phyloP scores from a whole-genome alignment of 2,329 filamentous ascomycete genomes.

The Colletotrichum paranaense region DNA sequence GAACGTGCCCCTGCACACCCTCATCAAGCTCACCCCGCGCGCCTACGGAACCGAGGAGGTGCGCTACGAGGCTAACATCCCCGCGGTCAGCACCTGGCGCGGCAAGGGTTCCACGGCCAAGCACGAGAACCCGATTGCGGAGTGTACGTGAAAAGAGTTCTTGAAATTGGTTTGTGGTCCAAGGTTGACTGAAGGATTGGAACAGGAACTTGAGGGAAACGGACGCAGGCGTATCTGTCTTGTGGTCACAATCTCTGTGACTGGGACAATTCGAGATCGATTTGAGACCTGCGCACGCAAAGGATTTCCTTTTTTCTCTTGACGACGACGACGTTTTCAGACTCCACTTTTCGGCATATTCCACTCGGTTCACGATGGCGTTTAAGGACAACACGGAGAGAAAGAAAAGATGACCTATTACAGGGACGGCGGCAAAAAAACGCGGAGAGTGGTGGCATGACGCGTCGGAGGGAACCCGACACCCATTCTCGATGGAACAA shows the following conservation, averaged over 20 bases:
- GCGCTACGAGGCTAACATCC: conserved; percentile 89
- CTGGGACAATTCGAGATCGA: background rate
- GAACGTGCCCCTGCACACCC: conserved; percentile 94
- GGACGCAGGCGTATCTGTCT: background rate
- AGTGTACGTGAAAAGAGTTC: conserved; percentile 34
- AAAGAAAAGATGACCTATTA: background rate
- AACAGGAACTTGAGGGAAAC: background rate
- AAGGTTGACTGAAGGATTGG: conserved; percentile 11
- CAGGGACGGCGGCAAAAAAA: conserved; percentile 16
- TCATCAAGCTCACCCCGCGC: conserved; percentile 95
- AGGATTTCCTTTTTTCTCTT: conserved; percentile 28
- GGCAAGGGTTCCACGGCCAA: conserved; percentile 93
- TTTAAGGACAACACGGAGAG: conserved; percentile 21
- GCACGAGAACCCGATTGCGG: conserved; percentile 74
- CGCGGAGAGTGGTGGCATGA: conserved; percentile 12
- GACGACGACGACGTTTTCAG: conserved; percentile 19
- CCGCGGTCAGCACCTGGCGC: conserved; percentile 95
- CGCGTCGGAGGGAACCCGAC: conserved; percentile 2
- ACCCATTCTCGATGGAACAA: conserved; percentile 14
- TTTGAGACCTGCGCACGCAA: background rate
- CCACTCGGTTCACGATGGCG: conserved; percentile 15
- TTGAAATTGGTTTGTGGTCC: background rate
- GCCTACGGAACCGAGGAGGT: conserved; percentile 95
- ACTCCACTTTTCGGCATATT: conserved; percentile 15
- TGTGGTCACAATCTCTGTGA: background rate